Percentiles rank a stretch among this genome's conserved stretches.
phyloP scores from a whole-genome alignment of 768 basidiomycete species.

The Xerocomus potaroensis region DNA sequence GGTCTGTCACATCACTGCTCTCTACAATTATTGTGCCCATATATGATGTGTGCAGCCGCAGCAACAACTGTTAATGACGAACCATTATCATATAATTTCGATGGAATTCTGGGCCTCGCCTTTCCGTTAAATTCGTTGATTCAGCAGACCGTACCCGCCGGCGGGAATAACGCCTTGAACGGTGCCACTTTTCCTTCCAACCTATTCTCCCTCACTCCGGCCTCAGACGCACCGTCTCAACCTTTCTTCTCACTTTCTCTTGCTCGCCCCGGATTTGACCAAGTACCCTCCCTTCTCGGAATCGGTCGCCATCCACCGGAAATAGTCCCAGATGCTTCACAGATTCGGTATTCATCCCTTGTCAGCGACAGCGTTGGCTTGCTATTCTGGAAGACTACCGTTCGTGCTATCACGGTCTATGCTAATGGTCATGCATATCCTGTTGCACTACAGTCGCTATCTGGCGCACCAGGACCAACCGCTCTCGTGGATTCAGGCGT shows the following conservation, averaged over 20 bases:
- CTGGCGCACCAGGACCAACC: slow-evolving; percentile 44
- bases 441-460: slow-evolving; percentile 41
- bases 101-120: slow-evolving; percentile 71
- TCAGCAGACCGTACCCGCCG: slow-evolving; percentile 44
- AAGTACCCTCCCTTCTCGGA: slow-evolving; percentile 56
- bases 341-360: slow-evolving; percentile 47
- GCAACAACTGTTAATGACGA: slow-evolving; percentile 52
- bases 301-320: slow-evolving; percentile 53
- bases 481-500: slow-evolving; percentile 74
- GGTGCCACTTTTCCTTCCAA: slow-evolving; percentile 69
- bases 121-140: slow-evolving; percentile 73
- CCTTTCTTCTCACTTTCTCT: slow-evolving; percentile 70
- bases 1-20: no score
- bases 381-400: slow-evolving; percentile 59
- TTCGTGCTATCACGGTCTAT: slow-evolving; percentile 60
- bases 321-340: slow-evolving; percentile 49
- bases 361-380: slow-evolving; percentile 38
- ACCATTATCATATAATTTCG: slow-evolving; percentile 52
- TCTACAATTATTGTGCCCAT: neutral
- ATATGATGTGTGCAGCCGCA: slow-evolving; percentile 47
- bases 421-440: slow-evolving; percentile 39
- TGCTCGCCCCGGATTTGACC: slow-evolving; percentile 58
- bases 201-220: slow-evolving; percentile 63
- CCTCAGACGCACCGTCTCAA: slow-evolving; percentile 45
- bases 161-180: slow-evolving; percentile 47